Conservation (phyloP, 495 filamentous ascomycete species). For the Geopyxis carbonaria region DNA sequence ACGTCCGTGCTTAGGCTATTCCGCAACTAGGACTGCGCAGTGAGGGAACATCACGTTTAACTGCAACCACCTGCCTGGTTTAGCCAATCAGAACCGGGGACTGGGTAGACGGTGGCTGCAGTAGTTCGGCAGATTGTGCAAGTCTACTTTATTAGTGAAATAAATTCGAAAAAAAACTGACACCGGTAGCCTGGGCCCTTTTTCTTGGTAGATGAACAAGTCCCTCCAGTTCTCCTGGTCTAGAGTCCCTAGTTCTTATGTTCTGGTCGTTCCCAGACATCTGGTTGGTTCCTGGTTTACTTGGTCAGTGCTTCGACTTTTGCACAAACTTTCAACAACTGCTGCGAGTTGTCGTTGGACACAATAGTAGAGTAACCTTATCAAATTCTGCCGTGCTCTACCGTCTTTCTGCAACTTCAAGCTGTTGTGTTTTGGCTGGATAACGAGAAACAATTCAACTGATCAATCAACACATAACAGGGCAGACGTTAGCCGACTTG, state of each 20-base stretch:
- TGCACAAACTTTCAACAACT: no score
- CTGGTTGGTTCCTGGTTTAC: constrained; percentile 1
- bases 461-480: not conserved
- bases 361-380: not conserved
- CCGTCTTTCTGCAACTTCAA: not conserved
- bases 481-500: constrained; percentile 8
- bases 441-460: constrained; percentile 3
- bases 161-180: constrained; percentile 1
- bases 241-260: not conserved
- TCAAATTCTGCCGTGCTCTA: not conserved
- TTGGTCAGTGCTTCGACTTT: not conserved
- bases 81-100: constrained; percentile 25
- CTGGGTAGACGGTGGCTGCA: constrained; percentile 6
- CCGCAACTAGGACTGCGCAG: constrained; percentile 20
- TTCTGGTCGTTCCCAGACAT: not conserved
- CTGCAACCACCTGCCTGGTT: constrained; percentile 23
- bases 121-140: not conserved
- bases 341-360: not conserved
- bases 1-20: constrained; percentile 14
- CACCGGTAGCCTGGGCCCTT: not conserved
- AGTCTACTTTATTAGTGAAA: not conserved
- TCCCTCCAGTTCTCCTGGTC: no score
- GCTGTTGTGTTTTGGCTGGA: not conserved
- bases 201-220: no score
- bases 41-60: constrained; percentile 15